Conservation (phyloP, 1,284 basidiomycete species). For the Laetiporus sulphureus region DNA sequence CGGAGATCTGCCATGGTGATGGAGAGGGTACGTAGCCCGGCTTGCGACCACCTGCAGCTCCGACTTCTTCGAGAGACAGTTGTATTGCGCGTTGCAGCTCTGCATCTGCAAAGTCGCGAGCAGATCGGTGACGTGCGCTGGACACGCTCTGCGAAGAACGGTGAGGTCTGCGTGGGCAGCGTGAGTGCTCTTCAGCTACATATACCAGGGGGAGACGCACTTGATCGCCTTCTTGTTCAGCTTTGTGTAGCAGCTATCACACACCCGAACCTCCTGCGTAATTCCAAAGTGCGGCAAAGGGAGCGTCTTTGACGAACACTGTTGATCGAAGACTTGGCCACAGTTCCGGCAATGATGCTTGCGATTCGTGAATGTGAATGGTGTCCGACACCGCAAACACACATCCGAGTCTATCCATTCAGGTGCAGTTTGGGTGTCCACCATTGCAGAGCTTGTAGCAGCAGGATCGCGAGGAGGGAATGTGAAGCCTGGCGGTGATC, state of each 20-base stretch:
- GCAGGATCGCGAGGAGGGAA: slow-evolving; percentile 80
- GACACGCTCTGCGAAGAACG: slow-evolving; percentile 45
- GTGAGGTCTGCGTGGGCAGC: slow-evolving; percentile 27
- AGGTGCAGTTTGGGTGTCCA: slow-evolving; percentile 83
- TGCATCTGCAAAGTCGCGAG: slow-evolving; percentile 71
- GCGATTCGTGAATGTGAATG: slow-evolving; percentile 94
- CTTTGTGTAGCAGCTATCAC: slow-evolving; percentile 84
- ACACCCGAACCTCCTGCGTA: slow-evolving; percentile 89
- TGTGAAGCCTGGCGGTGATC: slow-evolving; percentile 49
- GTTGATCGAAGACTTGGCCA: slow-evolving; percentile 93
- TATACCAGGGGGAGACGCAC: slow-evolving; percentile 10
- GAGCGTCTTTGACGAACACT: slow-evolving; percentile 84
- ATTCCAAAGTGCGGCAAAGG: slow-evolving; percentile 93
- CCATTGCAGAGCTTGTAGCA: slow-evolving; percentile 71
- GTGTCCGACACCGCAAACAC: slow-evolving; percentile 87
- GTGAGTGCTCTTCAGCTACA: neutral
- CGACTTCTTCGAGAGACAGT: slow-evolving; percentile 80
- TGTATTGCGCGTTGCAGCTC: slow-evolving; percentile 94
- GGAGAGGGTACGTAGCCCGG: slow-evolving; percentile 68
- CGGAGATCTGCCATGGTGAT: slow-evolving; percentile 53
- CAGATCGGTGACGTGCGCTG: slow-evolving; percentile 42
- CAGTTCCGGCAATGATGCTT: slow-evolving; percentile 99
- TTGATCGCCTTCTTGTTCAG: slow-evolving; percentile 45
- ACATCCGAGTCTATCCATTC: slow-evolving; percentile 97
- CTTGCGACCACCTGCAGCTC: slow-evolving; percentile 40